These are phyloP conservation scores for Aureobasidium sp. DNA, from an alignment of 2,329 filamentous ascomycete species.

Conservation along the genomic window DNA sequence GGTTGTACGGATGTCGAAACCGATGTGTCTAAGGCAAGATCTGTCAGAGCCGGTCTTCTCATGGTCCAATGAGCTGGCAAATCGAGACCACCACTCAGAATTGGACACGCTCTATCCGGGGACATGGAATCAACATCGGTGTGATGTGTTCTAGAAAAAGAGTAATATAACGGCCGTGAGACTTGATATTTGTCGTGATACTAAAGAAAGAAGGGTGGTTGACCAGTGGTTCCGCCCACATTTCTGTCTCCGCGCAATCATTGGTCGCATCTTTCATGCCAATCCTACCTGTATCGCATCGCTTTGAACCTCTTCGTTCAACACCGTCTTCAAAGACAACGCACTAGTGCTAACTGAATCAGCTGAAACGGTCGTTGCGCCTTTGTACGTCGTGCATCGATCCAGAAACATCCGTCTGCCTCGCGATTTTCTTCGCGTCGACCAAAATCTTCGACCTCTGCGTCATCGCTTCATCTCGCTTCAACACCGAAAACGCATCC, in stretches of 20 bases:
- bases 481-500: neutral
- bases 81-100: neutral
- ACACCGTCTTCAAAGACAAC: neutral
- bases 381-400: neutral
- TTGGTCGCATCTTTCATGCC: neutral
- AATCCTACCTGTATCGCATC: neutral
- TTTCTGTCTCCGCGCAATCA: neutral
- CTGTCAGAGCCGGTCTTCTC: neutral
- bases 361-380: neutral
- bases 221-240: constrained; percentile 7
- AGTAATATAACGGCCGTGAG: neutral
- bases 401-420: neutral
- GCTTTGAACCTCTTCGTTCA: neutral
- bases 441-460: constrained; percentile 1
- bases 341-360: neutral
- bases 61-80: neutral
- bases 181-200: neutral
- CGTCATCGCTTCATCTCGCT: constrained; percentile 3
- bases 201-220: neutral
- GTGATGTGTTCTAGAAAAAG: constrained; percentile 1
- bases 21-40: neutral
- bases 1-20: constrained; percentile 1
- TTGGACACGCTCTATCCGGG: neutral
- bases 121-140: neutral
- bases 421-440: neutral